Evolutionary conservation across 331 rosid genomes (phyloP).

Genomic region (Acacia concinna): DNA sequence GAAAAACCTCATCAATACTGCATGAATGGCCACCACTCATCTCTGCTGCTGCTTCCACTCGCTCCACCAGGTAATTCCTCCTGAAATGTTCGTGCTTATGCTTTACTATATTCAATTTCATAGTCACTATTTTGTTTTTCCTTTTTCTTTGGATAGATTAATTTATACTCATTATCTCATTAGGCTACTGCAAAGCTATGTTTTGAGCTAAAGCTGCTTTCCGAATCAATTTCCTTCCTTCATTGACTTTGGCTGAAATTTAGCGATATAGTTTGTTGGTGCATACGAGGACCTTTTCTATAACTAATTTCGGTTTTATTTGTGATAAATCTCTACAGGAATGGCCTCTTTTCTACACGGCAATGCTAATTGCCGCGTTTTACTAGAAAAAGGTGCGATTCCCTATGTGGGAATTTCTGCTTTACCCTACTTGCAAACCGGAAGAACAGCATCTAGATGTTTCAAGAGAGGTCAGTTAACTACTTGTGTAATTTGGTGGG

Average conservation of each 20-base stretch:
- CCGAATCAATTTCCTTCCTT: background rate
- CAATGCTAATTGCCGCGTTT: conserved; percentile 41
- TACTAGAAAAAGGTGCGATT: conserved; percentile 37
- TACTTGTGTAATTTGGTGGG: background rate
- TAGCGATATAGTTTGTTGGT: background rate
- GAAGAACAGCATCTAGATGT: conserved; percentile 37
- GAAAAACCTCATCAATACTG: conserved; percentile 22
- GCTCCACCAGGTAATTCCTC: conserved; percentile 9
- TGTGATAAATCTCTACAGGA: conserved; percentile 33
- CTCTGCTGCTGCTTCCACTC: background rate
- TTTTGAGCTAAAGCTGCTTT: background rate
- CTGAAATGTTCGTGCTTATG: background rate
- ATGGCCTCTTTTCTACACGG: conserved; percentile 55
- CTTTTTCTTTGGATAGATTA: background rate
- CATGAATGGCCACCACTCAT: conserved; percentile 31
- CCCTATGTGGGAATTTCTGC: conserved; percentile 45
- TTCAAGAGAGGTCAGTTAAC: conserved; percentile 52
- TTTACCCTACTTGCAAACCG: conserved; percentile 46
- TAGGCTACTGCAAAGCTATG: background rate
- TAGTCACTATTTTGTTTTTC: background rate
- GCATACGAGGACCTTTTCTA: background rate
- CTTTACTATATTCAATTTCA: background rate
- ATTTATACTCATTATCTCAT: background rate
- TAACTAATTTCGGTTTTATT: background rate
- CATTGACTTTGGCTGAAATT: background rate